Percentiles rank a stretch among this genome's conserved stretches.
These are phyloP conservation scores for Drechslerella dactyloides DNA, from an alignment of 2,329 filamentous ascomycete species.

Conservation along the genomic window DNA sequence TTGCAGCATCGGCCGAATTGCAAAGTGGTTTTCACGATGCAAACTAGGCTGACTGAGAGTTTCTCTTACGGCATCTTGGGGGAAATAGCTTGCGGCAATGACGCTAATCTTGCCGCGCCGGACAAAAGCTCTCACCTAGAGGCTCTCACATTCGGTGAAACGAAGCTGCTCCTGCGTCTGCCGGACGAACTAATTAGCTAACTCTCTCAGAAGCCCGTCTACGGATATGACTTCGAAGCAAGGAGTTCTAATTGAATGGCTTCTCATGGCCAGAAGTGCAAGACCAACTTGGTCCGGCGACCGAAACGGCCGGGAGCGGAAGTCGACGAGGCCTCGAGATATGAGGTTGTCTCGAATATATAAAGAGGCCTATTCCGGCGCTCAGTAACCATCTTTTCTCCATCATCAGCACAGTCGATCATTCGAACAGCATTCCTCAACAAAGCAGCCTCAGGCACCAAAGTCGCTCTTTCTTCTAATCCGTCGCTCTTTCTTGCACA, in stretches of 20 bases:
- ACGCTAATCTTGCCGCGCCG: no score
- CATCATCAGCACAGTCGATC: constrained; percentile 50
- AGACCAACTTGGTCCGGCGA: constrained; percentile 6
- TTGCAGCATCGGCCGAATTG: constrained; percentile 1
- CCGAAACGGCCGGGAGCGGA: constrained; percentile 1
- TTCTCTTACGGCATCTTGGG: no score
- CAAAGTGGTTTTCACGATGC: no score
- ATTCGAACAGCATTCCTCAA: constrained; percentile 48
- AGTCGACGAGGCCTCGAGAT: not conserved
- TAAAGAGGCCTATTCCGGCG: constrained; percentile 38
- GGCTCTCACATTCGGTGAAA: constrained; percentile 5
- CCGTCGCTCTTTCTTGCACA: constrained; percentile 29
- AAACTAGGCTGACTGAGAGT: not conserved
- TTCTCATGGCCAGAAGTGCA: constrained; percentile 6
- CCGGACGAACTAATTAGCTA: constrained; percentile 9
- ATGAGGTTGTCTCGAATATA: constrained; percentile 32
- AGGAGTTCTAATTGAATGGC: constrained; percentile 31
- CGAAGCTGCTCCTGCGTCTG: constrained; percentile 28
- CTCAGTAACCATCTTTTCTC: constrained; percentile 24
- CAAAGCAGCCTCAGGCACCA: constrained; percentile 50
- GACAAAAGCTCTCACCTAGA: no score
- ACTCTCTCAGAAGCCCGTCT: not conserved
- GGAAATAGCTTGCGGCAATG: no score
- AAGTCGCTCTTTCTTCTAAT: constrained; percentile 31
- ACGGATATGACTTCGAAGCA: constrained; percentile 9